Evolutionary conservation across 2,329 filamentous ascomycete species (phyloP).

Genomic region (Lomentospora prolificans): DNA sequence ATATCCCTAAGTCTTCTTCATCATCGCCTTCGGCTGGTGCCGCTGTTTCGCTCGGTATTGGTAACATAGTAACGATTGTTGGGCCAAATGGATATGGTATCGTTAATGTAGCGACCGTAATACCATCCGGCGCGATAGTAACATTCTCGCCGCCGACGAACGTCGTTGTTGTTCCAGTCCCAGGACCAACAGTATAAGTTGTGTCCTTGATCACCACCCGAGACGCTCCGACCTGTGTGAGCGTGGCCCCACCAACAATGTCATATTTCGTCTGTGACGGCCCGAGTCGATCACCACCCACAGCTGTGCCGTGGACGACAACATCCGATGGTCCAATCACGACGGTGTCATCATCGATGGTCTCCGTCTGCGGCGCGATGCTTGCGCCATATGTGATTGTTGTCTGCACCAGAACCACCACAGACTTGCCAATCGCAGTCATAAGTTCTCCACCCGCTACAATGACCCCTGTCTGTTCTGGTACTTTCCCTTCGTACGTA

Average conservation of each 20-base stretch:
- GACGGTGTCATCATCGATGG: conserved; percentile 41
- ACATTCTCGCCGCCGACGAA: conserved; percentile 40
- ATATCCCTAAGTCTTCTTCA: conserved; percentile 14
- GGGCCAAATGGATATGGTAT: conserved; percentile 35
- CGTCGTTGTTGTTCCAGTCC: conserved; percentile 30
- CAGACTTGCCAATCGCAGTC: conserved; percentile 30
- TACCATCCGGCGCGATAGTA: conserved; percentile 39
- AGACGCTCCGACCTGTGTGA: conserved; percentile 38
- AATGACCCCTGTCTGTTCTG: conserved; percentile 30
- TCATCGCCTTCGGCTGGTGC: conserved; percentile 7
- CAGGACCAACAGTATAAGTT: conserved; percentile 41
- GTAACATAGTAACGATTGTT: conserved; percentile 31
- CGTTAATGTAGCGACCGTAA: conserved; percentile 35
- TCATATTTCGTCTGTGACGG: conserved; percentile 29
- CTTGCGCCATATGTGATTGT: conserved; percentile 35
- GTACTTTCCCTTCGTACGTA: conserved; percentile 18
- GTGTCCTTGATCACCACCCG: conserved; percentile 38
- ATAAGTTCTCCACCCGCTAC: conserved; percentile 38
- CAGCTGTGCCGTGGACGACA: conserved; percentile 26
- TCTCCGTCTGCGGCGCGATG: conserved; percentile 22
- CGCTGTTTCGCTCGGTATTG: conserved; percentile 11
- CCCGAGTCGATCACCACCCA: conserved; percentile 31
- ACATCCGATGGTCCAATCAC: conserved; percentile 37
- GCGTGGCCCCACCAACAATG: conserved; percentile 41
- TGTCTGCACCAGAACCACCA: conserved; percentile 30